phyloP scores from a whole-genome alignment of 73 alveolate species.

The Blepharisma japonicum region DNA sequence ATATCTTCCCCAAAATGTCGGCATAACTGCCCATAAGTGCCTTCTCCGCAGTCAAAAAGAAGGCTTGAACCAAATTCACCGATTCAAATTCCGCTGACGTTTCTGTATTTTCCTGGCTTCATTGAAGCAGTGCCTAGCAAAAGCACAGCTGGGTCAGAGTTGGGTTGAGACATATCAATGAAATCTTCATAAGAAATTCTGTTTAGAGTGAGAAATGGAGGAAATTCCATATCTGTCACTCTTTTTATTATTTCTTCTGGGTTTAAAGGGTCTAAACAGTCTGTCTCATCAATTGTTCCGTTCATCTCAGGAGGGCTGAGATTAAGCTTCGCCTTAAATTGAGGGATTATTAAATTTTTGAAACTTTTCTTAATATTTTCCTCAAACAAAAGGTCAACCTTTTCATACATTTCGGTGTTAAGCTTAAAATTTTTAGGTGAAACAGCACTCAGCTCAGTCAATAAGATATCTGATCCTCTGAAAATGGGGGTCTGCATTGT shows the following conservation, averaged over 20 bases:
- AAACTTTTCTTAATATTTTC: background rate
- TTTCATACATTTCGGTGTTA: too few species aligned
- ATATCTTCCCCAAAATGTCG: constrained; percentile 61
- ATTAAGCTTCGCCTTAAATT: too few species aligned
- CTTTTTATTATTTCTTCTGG: background rate
- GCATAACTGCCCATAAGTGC: constrained; percentile 58
- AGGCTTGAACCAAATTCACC: constrained; percentile 40
- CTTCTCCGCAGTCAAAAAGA: constrained; percentile 73
- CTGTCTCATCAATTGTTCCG: background rate
- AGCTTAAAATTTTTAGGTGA: too few species aligned
- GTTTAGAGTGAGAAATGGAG: too few species aligned
- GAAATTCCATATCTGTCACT: too few species aligned
- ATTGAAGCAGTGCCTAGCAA: constrained; percentile 87
- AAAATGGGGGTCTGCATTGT: too few species aligned
- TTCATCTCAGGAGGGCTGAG: background rate
- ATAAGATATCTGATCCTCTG: too few species aligned
- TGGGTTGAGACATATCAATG: constrained; percentile 21
- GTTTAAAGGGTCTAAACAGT: background rate
- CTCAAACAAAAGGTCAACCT: too few species aligned
- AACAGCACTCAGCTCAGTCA: too few species aligned
- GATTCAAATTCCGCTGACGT: constrained; percentile 65
- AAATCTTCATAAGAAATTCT: background rate
- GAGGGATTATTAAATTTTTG: background rate
- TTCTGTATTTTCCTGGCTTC: constrained; percentile 89
- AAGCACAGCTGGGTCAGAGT: constrained; percentile 60